Percentiles rank a stretch among this genome's conserved stretches.
These are phyloP conservation scores for Eruca vesicaria DNA, from an alignment of 441 rosid species.

Conservation along the genomic window DNA sequence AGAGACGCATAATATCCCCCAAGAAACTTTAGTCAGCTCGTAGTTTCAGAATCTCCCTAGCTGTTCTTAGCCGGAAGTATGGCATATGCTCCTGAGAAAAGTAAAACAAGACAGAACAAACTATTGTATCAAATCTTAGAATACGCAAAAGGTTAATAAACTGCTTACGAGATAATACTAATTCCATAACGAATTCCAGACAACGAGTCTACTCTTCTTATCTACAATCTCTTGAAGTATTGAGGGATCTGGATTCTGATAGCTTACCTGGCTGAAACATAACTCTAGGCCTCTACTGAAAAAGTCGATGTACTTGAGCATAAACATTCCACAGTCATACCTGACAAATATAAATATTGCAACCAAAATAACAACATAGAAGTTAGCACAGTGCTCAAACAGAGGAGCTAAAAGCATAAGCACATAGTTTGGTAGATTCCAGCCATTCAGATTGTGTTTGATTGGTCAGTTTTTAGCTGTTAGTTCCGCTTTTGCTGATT, in stretches of 20 bases:
- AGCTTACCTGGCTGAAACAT: constrained; percentile 78
- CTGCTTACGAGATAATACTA: background rate
- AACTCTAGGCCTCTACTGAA: constrained; percentile 77
- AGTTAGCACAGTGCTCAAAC: background rate
- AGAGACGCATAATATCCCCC: background rate
- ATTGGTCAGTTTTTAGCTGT: background rate
- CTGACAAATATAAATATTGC: constrained; percentile 37
- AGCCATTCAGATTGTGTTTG: background rate
- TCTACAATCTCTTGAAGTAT: background rate
- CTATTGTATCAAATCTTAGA: background rate
- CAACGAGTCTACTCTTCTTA: background rate
- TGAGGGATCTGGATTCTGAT: constrained; percentile 2
- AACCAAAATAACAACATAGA: background rate
- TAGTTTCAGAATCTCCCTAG: constrained; percentile 72
- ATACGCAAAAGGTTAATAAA: background rate
- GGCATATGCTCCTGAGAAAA: constrained; percentile 72
- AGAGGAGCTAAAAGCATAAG: background rate
- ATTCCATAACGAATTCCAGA: background rate
- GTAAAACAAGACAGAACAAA: background rate
- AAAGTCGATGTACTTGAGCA: constrained; percentile 87
- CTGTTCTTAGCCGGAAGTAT: constrained; percentile 76
- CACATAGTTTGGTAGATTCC: background rate
- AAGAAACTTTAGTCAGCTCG: constrained; percentile 56
- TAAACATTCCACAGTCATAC: constrained; percentile 88
- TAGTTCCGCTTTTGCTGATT: background rate